A percentile compares a stretch with the other conserved stretches of the same genome.
phyloP scores from a whole-genome alignment of 139 green algal genomes.

The Pleodorina starrii region DNA sequence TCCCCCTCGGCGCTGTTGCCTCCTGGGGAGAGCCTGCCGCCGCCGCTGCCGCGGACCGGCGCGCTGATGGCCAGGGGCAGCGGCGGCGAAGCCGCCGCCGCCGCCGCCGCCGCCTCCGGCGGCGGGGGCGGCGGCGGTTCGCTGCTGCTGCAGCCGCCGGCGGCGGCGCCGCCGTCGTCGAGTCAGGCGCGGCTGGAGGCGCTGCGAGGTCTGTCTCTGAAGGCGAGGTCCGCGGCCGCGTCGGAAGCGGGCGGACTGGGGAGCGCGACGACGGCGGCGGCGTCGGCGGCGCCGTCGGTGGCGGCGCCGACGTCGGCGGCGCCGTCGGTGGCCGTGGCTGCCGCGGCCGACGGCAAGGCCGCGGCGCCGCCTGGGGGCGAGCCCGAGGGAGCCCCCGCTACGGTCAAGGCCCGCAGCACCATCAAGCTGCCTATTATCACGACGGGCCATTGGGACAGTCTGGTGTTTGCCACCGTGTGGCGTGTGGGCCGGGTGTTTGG shows the following conservation, averaged over 20 bases:
- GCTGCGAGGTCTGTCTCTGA: neutral
- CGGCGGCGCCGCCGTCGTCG: neutral
- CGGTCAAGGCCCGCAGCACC: constrained; percentile 33
- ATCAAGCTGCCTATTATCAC: constrained; percentile 52
- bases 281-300: neutral
- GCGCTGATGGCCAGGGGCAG: neutral
- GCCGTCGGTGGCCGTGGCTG: neutral
- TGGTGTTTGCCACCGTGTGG: constrained; percentile 46
- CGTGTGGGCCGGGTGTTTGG: constrained; percentile 41
- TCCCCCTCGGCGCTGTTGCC: neutral
- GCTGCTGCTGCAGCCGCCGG: neutral
- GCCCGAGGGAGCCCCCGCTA: neutral
- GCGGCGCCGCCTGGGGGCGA: neutral
- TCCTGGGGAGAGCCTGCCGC: constrained; percentile 6
- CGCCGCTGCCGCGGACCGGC: neutral
- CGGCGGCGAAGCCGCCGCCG: neutral
- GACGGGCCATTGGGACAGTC: constrained; percentile 42
- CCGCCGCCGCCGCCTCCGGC: neutral
- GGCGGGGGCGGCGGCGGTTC: too few relatives aligned
- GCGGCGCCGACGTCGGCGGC: neutral
- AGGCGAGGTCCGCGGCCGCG: neutral
- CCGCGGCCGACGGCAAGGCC: neutral
- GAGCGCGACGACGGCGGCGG: neutral
- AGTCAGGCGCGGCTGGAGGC: neutral
- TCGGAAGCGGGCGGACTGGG: neutral